Conservation (phyloP, 768 basidiomycete genomes). For the Serendipita sp. region DNA sequence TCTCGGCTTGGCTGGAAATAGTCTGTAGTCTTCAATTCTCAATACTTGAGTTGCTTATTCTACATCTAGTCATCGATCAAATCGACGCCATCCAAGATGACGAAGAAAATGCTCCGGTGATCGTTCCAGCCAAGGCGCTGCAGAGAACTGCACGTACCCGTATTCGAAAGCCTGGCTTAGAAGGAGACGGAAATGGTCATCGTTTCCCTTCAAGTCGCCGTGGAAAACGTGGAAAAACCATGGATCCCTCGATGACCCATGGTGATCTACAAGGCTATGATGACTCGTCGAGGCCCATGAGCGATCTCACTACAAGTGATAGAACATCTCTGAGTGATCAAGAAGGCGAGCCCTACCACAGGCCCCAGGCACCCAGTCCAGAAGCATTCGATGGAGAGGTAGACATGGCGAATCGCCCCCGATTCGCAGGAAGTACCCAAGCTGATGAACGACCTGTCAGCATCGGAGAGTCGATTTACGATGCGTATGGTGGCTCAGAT, state of each 20-base stretch:
- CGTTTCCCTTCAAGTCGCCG: slow-evolving; percentile 42
- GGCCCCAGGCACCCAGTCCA: slow-evolving; percentile 23
- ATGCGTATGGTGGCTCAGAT: slow-evolving; percentile 38
- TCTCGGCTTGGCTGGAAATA: slow-evolving; percentile 19
- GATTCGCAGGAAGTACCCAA: not conserved
- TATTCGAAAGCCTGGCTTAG: slow-evolving; percentile 70
- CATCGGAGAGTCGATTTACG: slow-evolving; percentile 70
- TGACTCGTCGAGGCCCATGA: not conserved
- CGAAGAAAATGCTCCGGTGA: slow-evolving; percentile 80
- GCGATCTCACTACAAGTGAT: not conserved
- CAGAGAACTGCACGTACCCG: slow-evolving; percentile 87
- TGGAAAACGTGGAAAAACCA: slow-evolving; percentile 19
- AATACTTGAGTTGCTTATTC: slow-evolving; percentile 7
- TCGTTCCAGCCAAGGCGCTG: slow-evolving; percentile 45
- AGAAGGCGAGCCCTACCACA: slow-evolving; percentile 28
- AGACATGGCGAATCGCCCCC: slow-evolving; percentile 6
- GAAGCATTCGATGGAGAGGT: slow-evolving; percentile 32
- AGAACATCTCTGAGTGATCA: slow-evolving; percentile 36
- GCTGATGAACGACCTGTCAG: slow-evolving; percentile 38
- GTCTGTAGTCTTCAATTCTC: slow-evolving; percentile 10
- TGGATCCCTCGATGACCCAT: slow-evolving; percentile 7
- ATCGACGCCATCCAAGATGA: slow-evolving; percentile 57
- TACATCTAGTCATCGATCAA: slow-evolving; percentile 38
- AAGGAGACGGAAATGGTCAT: slow-evolving; percentile 67
- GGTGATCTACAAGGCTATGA: not conserved